These are phyloP conservation scores for Inonotus hispidus DNA, from an alignment of 1,284 basidiomycete species.

Conservation along the genomic window DNA sequence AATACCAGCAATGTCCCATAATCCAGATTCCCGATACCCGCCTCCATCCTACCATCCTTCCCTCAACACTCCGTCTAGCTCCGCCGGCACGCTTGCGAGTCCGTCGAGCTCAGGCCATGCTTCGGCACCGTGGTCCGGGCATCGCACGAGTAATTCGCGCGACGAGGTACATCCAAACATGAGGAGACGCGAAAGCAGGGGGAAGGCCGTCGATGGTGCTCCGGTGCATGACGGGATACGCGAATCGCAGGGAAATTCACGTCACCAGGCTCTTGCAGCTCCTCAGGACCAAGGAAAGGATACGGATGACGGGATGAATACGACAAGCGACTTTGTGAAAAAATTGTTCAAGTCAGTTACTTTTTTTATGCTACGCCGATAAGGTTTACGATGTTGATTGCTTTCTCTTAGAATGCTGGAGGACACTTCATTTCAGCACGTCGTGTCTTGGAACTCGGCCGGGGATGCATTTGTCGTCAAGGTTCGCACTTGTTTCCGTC, in stretches of 20 bases:
- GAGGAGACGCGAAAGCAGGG: conserved; percentile 15
- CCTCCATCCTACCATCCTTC: conserved; percentile 31
- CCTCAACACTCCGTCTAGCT: conserved; percentile 14
- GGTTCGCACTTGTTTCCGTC: conserved; percentile 30
- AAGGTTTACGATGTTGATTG: neutral
- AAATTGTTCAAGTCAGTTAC: conserved; percentile 81
- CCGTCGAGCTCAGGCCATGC: conserved; percentile 5
- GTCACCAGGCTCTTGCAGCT: neutral
- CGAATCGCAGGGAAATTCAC: conserved; percentile 1
- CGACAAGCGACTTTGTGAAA: conserved; percentile 90
- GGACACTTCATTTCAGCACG: conserved; percentile 65
- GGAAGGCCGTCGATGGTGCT: conserved; percentile 10
- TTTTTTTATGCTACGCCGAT: neutral
- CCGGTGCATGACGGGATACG: neutral
- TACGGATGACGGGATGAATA: conserved; percentile 60
- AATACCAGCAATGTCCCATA: conserved; percentile 29
- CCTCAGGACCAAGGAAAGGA: conserved; percentile 27
- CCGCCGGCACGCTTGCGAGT: conserved; percentile 6
- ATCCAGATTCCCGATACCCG: conserved; percentile 26
- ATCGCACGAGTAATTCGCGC: conserved; percentile 15
- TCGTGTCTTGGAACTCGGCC: conserved; percentile 83
- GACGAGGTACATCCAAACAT: conserved; percentile 14
- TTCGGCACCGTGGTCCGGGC: conserved; percentile 7
- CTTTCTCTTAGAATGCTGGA: conserved; percentile 70
- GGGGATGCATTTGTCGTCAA: conserved; percentile 95